Conservation (phyloP, 805 yeast genomes). For the Ogataea ganodermae region DNA sequence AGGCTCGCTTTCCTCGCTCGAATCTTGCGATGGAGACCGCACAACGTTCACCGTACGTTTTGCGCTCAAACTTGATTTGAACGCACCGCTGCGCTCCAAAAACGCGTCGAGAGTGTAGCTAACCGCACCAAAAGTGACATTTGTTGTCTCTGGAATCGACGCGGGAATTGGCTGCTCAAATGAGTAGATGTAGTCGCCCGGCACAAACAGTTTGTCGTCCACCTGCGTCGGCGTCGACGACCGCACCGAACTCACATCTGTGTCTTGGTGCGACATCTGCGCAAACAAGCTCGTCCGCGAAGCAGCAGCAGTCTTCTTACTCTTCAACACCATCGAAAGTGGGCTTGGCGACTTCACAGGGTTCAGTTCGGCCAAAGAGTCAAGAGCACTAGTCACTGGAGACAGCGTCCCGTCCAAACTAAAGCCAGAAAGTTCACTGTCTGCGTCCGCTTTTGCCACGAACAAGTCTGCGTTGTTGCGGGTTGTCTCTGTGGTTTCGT, state of each 20-base stretch:
- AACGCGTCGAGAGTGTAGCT: conserved; percentile 66
- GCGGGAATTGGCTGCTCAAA: conserved; percentile 88
- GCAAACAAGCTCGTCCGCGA: conserved; percentile 22
- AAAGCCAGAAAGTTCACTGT: conserved; percentile 39
- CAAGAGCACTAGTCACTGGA: conserved; percentile 32
- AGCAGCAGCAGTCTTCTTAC: conserved; percentile 23
- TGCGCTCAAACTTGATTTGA: conserved; percentile 74
- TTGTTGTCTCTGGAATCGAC: conserved; percentile 76
- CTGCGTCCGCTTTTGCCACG: conserved; percentile 33
- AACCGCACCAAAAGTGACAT: conserved; percentile 81
- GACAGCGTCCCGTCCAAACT: conserved; percentile 37
- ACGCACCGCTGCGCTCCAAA: conserved; percentile 79
- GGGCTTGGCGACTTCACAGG: conserved; percentile 33
- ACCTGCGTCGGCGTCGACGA: conserved; percentile 25
- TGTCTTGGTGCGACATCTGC: conserved; percentile 19
- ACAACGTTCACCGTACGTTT: conserved; percentile 64
- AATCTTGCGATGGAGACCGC: conserved; percentile 74
- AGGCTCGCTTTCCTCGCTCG: conserved; percentile 89
- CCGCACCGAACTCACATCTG: conserved; percentile 24
- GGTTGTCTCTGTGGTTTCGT: conserved; percentile 28
- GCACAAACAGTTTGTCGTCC: conserved; percentile 51
- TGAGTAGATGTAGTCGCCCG: conserved; percentile 91
- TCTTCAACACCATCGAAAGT: conserved; percentile 31
- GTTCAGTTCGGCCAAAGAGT: conserved; percentile 16
- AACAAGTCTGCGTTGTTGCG: conserved; percentile 52